Conservation (phyloP, 2,329 filamentous ascomycete genomes). For the Didymella keratinophila region DNA sequence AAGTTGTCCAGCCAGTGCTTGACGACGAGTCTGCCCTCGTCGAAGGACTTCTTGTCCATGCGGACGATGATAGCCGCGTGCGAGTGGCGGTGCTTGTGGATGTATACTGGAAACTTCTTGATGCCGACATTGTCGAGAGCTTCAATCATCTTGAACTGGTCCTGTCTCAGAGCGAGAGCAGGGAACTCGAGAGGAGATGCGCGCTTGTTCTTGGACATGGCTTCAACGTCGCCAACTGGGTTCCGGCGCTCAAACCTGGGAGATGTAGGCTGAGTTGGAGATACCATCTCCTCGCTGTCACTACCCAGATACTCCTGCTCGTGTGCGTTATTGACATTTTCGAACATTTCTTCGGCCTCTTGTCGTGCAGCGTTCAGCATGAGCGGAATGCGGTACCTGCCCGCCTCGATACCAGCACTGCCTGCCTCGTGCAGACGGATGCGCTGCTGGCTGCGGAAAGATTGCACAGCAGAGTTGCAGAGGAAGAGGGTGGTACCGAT, state of each 20-base stretch:
- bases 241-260: constrained; percentile 25
- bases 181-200: constrained; percentile 61
- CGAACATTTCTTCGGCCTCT: constrained; percentile 79
- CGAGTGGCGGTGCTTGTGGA: constrained; percentile 76
- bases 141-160: constrained; percentile 86
- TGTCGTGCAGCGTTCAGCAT: constrained; percentile 74
- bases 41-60: constrained; percentile 68
- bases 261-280: constrained; percentile 33
- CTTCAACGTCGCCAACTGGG: constrained; percentile 32
- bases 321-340: constrained; percentile 73
- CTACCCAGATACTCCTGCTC: constrained; percentile 73
- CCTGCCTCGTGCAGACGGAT: constrained; percentile 79
- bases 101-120: constrained; percentile 71
- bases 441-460: constrained; percentile 74
- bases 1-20: constrained; percentile 85
- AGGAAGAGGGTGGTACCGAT: constrained; percentile 76
- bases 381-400: constrained; percentile 77
- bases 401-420: constrained; percentile 70
- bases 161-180: constrained; percentile 77
- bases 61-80: constrained; percentile 92
- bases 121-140: constrained; percentile 71
- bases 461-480: constrained; percentile 79
- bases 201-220: constrained; percentile 37
- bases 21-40: constrained; percentile 79
- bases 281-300: constrained; percentile 56